Evolutionary conservation across 2,329 filamentous ascomycete species (phyloP), one percentile per base, ranked within the genome.

Genomic region (Cucurbitaria berberidis): DNA sequence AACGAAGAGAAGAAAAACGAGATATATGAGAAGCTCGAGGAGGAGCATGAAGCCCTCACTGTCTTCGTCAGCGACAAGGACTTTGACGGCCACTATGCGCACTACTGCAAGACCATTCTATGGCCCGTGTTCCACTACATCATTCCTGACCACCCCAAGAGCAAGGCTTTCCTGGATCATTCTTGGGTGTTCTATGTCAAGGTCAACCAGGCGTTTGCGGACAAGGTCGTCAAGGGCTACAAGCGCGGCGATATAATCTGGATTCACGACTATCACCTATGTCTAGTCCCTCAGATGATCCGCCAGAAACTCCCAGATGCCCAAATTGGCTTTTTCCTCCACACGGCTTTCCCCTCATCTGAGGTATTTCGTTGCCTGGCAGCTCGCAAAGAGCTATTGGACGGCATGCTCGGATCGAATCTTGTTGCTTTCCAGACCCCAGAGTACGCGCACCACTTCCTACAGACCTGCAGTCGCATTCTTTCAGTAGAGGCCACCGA

Each of bases 101-200:
- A 97, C 76, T 98, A 95, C 73, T 97, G 93, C 86, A 98, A 98
- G 79, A 91, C 93, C 70, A 96, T 98, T 49, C 82, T 98, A 6
- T 98, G 93, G 93, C 93, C 93, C 1, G 93, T 97, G 55, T 96
- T 98, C 76, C 93, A 98, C 77, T 98, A 98, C 74, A 93, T 97
- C 76, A 96, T 98, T 54, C 95, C 93, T 0, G 95, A 98, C 72
- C 96, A 96, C 71, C 93, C 93, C 22, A 96, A 96, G 82, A 97
- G 92, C 85, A 98, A 98, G 57, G 93, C 93, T 0, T 98, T 96
- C 74, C 89, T 96, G 74, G 93, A 98, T 65, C 93, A 98, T 76
- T 97, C 93, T 0, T 98, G 93, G 91, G 85, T 92, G 63, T 96
- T 91, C 79, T 98, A 98, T 68, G 89, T 92, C 70, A 91, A 90